A percentile compares a stretch with the other conserved stretches of the same genome.
Conservation (phyloP, 805 yeast species). For the Starmerella sp. region DNA sequence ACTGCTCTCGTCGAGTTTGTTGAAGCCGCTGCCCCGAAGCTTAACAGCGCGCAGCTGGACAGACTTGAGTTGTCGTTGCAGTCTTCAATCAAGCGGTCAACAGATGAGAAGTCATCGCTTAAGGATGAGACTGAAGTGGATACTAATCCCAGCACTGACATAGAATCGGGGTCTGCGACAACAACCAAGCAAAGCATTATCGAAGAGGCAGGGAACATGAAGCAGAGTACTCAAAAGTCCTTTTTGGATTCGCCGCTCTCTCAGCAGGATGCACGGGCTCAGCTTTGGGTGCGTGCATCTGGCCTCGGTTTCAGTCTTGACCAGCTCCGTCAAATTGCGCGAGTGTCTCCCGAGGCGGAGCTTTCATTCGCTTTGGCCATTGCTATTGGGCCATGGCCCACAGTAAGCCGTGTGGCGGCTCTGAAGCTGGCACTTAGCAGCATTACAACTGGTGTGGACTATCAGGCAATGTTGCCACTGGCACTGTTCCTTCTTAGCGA, state of each 20-base stretch:
- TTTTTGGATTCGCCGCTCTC: conserved; percentile 15
- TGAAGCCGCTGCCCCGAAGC: conserved; percentile 7
- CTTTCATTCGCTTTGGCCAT: conserved; percentile 30
- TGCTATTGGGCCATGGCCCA: conserved; percentile 29
- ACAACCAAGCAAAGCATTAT: not conserved
- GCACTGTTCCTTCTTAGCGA: conserved; percentile 29
- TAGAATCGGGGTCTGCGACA: not conserved
- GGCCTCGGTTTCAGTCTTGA: conserved; percentile 10
- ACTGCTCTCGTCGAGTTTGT: conserved; percentile 12
- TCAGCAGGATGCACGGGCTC: conserved; percentile 13
- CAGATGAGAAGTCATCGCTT: not conserved
- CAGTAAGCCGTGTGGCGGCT: conserved; percentile 30
- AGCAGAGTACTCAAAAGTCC: conserved; percentile 16
- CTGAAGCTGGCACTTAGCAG: conserved; percentile 20
- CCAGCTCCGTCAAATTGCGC: conserved; percentile 15
- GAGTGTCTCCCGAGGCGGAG: conserved; percentile 20
- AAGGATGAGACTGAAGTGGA: not conserved
- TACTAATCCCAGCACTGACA: not conserved
- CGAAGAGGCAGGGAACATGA: conserved; percentile 19
- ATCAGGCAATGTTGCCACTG: conserved; percentile 29
- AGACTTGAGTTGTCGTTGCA: conserved; percentile 56
- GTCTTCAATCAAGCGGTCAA: conserved; percentile 38
- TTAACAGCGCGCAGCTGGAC: conserved; percentile 27
- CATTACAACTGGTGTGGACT: conserved; percentile 23
- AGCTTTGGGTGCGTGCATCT: conserved; percentile 21